These are phyloP conservation scores for Tylopilus sp. DNA, from an alignment of 1,284 basidiomycete genomes.

Conservation along the genomic window DNA sequence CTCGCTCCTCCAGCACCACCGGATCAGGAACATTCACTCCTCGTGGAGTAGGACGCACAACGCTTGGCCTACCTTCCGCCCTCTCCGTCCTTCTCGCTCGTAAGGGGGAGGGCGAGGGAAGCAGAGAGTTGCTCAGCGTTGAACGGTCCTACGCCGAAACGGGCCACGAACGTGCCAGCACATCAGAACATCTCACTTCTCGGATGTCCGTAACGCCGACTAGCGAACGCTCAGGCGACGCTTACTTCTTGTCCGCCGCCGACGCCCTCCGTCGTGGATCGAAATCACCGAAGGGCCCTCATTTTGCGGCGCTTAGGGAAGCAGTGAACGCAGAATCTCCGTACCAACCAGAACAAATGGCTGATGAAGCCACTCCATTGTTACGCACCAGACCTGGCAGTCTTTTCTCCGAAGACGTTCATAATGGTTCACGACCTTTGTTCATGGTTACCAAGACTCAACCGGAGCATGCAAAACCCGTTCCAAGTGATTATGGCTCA, in stretches of 20 bases:
- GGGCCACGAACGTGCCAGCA: neutral
- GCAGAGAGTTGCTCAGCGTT: neutral
- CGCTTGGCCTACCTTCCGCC: slow-evolving; percentile 37
- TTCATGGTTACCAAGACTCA: slow-evolving; percentile 7
- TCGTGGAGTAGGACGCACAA: slow-evolving; percentile 12
- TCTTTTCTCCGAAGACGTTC: slow-evolving; percentile 4
- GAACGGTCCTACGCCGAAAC: slow-evolving; percentile 3
- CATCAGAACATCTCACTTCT: slow-evolving; percentile 9
- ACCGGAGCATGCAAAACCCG: slow-evolving; percentile 8
- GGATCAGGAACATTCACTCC: slow-evolving; percentile 19
- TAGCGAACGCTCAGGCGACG: slow-evolving; percentile 12
- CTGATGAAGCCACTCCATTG: slow-evolving; percentile 23
- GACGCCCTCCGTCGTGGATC: neutral
- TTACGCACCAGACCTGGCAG: slow-evolving; percentile 16
- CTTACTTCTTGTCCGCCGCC: slow-evolving; percentile 7
- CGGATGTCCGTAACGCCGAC: slow-evolving; percentile 23
- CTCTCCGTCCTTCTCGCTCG: slow-evolving; percentile 42
- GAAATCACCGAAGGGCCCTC: neutral
- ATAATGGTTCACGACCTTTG: neutral
- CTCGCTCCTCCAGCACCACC: slow-evolving; percentile 5
- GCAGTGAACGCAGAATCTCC: neutral
- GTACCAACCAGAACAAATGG: slow-evolving; percentile 1
- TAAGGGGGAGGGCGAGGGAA: slow-evolving; percentile 12
- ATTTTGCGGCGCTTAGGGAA: neutral
- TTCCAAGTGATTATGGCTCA: slow-evolving; percentile 14